phyloP scores from a whole-genome alignment of 148 eudicot genomes.

The Beta vulgaris region DNA sequence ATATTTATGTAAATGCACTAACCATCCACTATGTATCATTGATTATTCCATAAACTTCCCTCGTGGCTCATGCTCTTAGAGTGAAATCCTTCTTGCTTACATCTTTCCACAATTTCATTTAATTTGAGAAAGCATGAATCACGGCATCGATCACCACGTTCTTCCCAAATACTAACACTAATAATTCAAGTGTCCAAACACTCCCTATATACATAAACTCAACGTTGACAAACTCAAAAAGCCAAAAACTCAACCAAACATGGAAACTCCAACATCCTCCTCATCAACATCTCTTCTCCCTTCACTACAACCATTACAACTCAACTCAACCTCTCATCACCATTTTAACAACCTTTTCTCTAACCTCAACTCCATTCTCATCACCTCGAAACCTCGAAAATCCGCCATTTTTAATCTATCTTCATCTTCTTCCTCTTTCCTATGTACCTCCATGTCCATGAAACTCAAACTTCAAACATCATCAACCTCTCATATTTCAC shows the following conservation, averaged over 20 bases:
- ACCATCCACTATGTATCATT: too few species aligned
- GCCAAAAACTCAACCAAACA: slow-evolving; percentile 8
- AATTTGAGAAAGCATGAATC: too few species aligned
- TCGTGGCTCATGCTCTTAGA: too few species aligned
- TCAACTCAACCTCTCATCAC: slow-evolving; percentile 14
- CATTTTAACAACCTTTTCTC: slow-evolving; percentile 57
- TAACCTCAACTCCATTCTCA: slow-evolving; percentile 50
- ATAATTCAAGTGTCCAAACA: neutral
- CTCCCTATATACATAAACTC: neutral
- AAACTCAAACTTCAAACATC: slow-evolving; percentile 31
- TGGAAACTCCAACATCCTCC: slow-evolving; percentile 39
- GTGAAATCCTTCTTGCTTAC: too few species aligned
- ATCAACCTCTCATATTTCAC: neutral
- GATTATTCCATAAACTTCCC: too few species aligned
- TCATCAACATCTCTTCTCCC: slow-evolving; percentile 37
- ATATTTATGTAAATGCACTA: too few species aligned
- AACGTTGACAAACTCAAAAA: neutral
- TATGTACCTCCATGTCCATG: slow-evolving; percentile 55
- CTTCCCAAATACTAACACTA: neutral
- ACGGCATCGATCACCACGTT: neutral
- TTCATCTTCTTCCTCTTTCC: slow-evolving; percentile 27
- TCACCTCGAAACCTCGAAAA: slow-evolving; percentile 32
- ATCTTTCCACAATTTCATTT: too few species aligned
- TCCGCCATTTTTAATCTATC: neutral
- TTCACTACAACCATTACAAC: neutral